Base-by-base conservation (phyloP, 352 stramenopile genomes). In the Elongisporangium prolatum region DNA sequence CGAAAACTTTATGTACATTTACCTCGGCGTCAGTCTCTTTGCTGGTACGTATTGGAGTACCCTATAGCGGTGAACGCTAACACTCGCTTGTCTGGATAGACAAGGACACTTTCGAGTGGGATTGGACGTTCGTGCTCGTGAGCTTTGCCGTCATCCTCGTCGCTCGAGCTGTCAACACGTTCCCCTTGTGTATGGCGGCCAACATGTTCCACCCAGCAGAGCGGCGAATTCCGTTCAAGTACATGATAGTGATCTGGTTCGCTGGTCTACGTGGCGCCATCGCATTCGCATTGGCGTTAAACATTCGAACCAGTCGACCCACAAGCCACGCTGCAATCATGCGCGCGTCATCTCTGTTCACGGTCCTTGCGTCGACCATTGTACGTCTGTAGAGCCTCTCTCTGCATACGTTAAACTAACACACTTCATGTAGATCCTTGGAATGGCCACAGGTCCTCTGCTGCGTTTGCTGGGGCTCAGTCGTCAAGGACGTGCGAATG, bases 181-280 rank as follows among this genome's bases (percentile, higher is more conserved):
- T 80, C 56, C 69, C 72, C 22, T 50, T 80, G 16, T 80, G 72
- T 38, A 44, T 48, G 3, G 22, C 72, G 4, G 72, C 72, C n/a
- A 80, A 80, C 50, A 2, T 71, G 17, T 52, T 59, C 14, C 60
- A 67, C 10, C 56, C 53, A 9, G 55, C 49, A n/a, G 47, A 51
- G 18, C 56, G 48, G 4, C 55, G 61, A 54, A 80, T 80, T 44
- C 71, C 71, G 20, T 57, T 72, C 17, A 59, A 49, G 50, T 68
- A 75, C 57, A 72, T 75, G 69, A 14, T 75, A 24, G 66, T 75
- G 50, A 77, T 96, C 52, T 96, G 81, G 80, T 95, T 95, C 61
- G 80, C 81, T 11, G 89, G 89, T 7, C 69, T 96, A 10, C 77
- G 89, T 22, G 89, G 89, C 17, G 86, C 88, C 40, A 83, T 97